Evolutionary conservation across 768 basidiomycete species (phyloP).

Genomic region (Termitomyces bulborhizus): DNA sequence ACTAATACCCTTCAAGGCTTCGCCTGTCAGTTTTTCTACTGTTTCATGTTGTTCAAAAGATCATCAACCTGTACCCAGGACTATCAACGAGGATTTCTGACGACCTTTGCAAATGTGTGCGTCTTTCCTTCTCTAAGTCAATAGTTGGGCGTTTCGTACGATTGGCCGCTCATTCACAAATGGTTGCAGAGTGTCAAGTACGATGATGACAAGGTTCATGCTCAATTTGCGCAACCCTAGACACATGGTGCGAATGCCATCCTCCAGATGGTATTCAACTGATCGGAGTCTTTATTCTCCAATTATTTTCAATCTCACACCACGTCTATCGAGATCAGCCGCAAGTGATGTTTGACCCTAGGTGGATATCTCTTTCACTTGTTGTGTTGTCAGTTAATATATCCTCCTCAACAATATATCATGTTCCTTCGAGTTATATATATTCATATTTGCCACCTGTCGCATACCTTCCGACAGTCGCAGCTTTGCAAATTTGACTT

Average conservation of each 20-base stretch:
- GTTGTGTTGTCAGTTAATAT: too few relatives aligned
- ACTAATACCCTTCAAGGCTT: background rate
- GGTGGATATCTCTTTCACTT: too few relatives aligned
- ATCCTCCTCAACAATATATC: too few relatives aligned
- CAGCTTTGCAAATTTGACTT: too few relatives aligned
- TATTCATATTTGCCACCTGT: too few relatives aligned
- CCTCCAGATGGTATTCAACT: background rate
- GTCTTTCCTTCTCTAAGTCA: background rate
- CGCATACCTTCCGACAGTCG: too few relatives aligned
- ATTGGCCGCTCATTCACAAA: background rate
- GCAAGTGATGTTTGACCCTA: too few relatives aligned
- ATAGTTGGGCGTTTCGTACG: background rate
- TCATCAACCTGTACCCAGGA: background rate
- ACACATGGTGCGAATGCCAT: background rate
- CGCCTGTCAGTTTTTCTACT: background rate
- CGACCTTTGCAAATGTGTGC: background rate
- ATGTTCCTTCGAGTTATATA: too few relatives aligned
- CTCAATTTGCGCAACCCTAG: conserved; percentile 24
- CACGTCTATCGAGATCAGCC: too few relatives aligned
- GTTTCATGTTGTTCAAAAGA: background rate
- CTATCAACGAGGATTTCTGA: background rate
- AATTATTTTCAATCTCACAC: too few relatives aligned
- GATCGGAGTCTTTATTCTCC: conserved; percentile 8
- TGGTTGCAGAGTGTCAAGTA: conserved; percentile 19
- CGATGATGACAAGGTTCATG: conserved; percentile 24